Evolutionary conservation across 2,329 filamentous ascomycete genomes (phyloP).

Genomic region (Aspergillus uvarum): DNA sequence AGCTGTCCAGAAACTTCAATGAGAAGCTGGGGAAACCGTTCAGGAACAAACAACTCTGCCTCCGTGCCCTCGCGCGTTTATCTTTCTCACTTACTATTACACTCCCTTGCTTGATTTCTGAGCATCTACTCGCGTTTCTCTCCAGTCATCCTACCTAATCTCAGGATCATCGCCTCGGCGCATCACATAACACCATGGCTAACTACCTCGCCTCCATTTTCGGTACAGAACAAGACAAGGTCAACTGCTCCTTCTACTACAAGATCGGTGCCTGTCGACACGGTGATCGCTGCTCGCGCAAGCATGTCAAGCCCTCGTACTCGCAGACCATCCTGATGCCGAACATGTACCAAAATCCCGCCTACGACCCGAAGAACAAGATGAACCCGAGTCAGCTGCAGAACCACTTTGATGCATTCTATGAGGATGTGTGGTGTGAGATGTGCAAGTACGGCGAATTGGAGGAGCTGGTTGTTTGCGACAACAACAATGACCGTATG

Average conservation of each 20-base stretch:
- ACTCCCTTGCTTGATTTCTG: neutral
- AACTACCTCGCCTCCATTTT: conserved; percentile 99
- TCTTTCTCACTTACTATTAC: neutral
- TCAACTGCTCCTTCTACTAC: conserved; percentile 99
- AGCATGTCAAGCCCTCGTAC: conserved; percentile 99
- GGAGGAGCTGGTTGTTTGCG: conserved; percentile 96
- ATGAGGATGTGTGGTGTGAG: conserved; percentile 99
- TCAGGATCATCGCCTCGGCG: neutral
- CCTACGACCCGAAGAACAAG: conserved; percentile 93
- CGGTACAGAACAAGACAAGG: conserved; percentile 98
- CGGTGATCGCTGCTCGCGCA: conserved; percentile 95
- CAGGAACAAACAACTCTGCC: conserved; percentile 3
- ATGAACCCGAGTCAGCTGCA: conserved; percentile 96
- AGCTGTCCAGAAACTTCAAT: conserved; percentile 41
- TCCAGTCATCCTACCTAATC: neutral
- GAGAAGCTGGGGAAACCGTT: conserved; percentile 19
- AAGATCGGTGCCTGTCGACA: conserved; percentile 99
- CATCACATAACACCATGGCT: conserved; percentile 62
- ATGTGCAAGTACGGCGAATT: conserved; percentile 98
- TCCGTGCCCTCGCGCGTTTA: conserved; percentile 6
- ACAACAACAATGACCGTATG: conserved; percentile 97
- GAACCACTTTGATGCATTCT: conserved; percentile 99
- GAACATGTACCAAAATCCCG: conserved; percentile 98
- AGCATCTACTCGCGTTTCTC: conserved; percentile 2
- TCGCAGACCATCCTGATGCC: conserved; percentile 96